phyloP scores from a whole-genome alignment of 1,284 basidiomycete species.

The Cryptococcus amylolentus region DNA sequence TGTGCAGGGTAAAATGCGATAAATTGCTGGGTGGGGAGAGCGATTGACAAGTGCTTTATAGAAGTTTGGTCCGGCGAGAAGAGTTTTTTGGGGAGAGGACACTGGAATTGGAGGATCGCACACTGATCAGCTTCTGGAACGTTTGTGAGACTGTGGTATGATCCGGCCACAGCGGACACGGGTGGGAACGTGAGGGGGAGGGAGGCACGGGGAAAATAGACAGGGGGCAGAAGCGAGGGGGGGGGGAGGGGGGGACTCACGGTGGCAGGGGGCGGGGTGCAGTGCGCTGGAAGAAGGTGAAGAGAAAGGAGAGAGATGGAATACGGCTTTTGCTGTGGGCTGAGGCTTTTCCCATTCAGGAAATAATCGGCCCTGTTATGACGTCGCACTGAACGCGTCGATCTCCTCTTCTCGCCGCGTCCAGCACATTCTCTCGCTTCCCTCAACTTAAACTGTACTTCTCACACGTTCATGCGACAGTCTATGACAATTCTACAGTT shows the following conservation, averaged over 20 bases:
- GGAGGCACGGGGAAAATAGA: background rate
- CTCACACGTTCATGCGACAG: no score
- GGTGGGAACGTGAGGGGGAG: background rate
- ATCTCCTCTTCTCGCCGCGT: background rate
- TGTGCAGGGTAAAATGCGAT: background rate
- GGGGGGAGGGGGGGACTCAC: background rate
- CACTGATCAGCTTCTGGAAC: background rate
- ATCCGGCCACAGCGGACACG: background rate
- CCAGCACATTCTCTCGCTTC: no score
- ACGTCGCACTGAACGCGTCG: background rate
- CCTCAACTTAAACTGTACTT: no score
- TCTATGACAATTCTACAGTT: no score
- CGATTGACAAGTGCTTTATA: background rate
- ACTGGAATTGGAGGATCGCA: background rate
- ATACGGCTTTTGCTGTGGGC: background rate
- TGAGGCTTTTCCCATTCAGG: background rate
- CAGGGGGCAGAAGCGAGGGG: background rate
- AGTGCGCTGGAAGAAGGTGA: background rate
- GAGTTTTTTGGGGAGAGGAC: background rate
- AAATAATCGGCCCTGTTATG: background rate
- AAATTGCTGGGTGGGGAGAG: background rate
- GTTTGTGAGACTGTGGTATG: background rate
- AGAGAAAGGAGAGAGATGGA: background rate
- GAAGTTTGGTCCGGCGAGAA: background rate
- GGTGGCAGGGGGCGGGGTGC: background rate